phyloP scores from a whole-genome alignment of 2,329 filamentous ascomycete species.

The Alternaria gansuensis region DNA sequence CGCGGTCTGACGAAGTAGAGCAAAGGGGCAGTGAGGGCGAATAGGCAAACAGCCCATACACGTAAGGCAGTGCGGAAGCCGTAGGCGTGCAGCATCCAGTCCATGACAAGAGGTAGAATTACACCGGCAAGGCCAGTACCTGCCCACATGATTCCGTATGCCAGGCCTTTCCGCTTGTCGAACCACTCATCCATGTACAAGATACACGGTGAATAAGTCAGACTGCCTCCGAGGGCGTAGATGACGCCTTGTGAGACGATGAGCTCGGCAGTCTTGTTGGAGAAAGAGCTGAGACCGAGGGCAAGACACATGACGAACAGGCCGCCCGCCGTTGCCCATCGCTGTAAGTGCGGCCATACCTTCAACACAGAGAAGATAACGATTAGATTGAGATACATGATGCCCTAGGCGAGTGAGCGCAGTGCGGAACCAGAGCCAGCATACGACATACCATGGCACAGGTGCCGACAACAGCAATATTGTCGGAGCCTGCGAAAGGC shows the following conservation, averaged over 20 bases:
- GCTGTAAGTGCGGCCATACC: slow-evolving; percentile 43
- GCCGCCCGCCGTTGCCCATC: slow-evolving; percentile 45
- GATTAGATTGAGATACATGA: slow-evolving; percentile 56
- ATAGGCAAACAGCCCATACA: slow-evolving; percentile 42
- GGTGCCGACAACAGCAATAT: slow-evolving; percentile 71
- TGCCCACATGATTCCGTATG: slow-evolving; percentile 68
- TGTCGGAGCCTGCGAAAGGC: slow-evolving; percentile 63
- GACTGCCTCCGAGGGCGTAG: slow-evolving; percentile 54
- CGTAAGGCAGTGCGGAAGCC: slow-evolving; percentile 54
- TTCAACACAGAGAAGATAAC: slow-evolving; percentile 49
- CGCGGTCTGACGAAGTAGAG: slow-evolving; percentile 4
- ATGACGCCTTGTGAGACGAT: slow-evolving; percentile 52
- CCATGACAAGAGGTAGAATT: slow-evolving; percentile 55
- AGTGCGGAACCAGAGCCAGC: neutral
- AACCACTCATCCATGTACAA: slow-evolving; percentile 71
- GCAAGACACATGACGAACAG: slow-evolving; percentile 37
- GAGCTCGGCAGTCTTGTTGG: slow-evolving; percentile 42
- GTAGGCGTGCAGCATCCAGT: slow-evolving; percentile 50
- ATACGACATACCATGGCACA: slow-evolving; percentile 56
- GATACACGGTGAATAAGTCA: slow-evolving; percentile 59
- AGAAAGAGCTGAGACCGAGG: slow-evolving; percentile 31
- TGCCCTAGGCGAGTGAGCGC: slow-evolving; percentile 34
- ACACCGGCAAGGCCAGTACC: slow-evolving; percentile 54
- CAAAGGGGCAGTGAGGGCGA: neutral
- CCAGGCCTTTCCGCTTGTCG: slow-evolving; percentile 64